phyloP scores from a whole-genome alignment of 345 rosid species.

The Eucalyptus curtisii region DNA sequence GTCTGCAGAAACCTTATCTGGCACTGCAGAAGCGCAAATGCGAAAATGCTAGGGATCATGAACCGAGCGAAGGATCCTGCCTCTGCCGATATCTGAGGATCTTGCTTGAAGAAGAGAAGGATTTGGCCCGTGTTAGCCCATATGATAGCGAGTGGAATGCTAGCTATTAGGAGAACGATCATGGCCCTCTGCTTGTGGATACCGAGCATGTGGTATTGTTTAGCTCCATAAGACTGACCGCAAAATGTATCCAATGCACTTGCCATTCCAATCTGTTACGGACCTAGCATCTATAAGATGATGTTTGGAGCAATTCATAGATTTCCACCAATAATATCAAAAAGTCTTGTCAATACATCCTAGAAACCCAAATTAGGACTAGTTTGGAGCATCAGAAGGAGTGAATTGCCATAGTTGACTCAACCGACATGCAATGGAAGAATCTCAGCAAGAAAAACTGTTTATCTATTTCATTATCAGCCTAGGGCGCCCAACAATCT shows the following conservation, averaged over 20 bases:
- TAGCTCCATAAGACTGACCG: not conserved
- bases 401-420: not conserved
- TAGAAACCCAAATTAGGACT: not conserved
- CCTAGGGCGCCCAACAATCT: not conserved
- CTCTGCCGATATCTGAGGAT: not conserved
- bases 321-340: not conserved
- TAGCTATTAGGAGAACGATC: conserved; percentile 2
- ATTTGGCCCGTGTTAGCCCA: not conserved
- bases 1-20: conserved; percentile 29
- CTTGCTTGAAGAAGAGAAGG: not conserved
- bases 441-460: not conserved
- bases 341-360: not conserved
- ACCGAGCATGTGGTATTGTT: conserved; percentile 6
- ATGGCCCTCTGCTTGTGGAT: conserved; percentile 12
- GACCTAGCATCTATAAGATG: not conserved
- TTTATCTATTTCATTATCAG: not conserved
- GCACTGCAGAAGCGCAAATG: not conserved
- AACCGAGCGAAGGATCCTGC: not conserved
- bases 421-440: not conserved
- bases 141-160: conserved; percentile 3
- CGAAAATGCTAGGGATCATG: not conserved
- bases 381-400: not conserved
- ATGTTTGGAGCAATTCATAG: not conserved
- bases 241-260: not conserved
- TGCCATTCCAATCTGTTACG: conserved; percentile 10